Base-by-base conservation (phyloP, 257 asterid species). In the Solanum sejunctum region DNA sequence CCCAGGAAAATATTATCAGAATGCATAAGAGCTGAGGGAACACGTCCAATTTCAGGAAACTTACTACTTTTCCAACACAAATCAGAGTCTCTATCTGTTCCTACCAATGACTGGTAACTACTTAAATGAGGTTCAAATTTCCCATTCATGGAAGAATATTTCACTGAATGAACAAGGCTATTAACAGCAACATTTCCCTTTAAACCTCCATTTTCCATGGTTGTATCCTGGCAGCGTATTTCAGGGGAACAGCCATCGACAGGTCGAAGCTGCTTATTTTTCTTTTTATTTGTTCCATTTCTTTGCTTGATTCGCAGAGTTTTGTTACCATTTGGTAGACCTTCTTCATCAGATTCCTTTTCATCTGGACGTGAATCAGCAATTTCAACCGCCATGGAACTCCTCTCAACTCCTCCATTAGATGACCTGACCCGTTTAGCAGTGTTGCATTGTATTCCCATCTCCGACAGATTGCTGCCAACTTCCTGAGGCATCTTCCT, bases 401-500 rank as follows among this genome's bases (percentile, higher is more conserved):
- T 83, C 85, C 81, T 89, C 80, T 88, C 93, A 10, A 83, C 83
- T 83, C 88, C 89, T 43, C 79, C 69, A 80, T 60, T 39, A 9
- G 81, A 63, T 84, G 92, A 85, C 87, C 85, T 90, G 63, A n/a
- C 81, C 85, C 86, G 85, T 87, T 91, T 93, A 41, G 84, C 75
- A 12, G 83, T 5, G 69, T 87, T 84, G 45, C 57, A 81, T n/a
- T 84, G 89, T 84, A 60, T 83, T 10, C 41, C 75, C 32, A 49
- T 57, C 83, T 75, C 90, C 32, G 41, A 45, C 49, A 78, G 28
- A 82, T 83, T 90, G 81, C 66, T 58, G 57, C 92, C 91, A 64
- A 90, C 93, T 71, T 86, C 92, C 80, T 21, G 88, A 71, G 85
- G 67, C 32, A 81, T 28, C 89, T 85, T 92, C 83, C 91, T 86